phyloP scores from a whole-genome alignment of 2,329 filamentous ascomycete genomes.

The Plectosphaerella sp. region DNA sequence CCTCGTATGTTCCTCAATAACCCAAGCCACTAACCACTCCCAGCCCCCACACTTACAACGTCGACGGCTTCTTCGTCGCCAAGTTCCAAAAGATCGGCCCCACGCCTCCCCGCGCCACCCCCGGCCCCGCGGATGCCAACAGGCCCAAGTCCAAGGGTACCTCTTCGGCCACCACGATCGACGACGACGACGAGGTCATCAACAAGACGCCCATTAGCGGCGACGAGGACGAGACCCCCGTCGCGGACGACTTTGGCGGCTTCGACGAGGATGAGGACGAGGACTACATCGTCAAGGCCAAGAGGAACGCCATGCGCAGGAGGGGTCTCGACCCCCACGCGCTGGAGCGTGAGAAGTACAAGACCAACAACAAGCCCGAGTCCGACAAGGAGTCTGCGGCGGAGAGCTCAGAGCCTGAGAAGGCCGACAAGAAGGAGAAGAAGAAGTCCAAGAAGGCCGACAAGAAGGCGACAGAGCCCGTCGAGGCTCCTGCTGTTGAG shows the following conservation, averaged over 20 bases:
- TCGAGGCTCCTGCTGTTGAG: neutral
- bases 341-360: slow-evolving; percentile 19
- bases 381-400: slow-evolving; percentile 7
- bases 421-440: slow-evolving; percentile 11
- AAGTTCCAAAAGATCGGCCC: slow-evolving; percentile 93
- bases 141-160: slow-evolving; percentile 13
- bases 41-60: slow-evolving; percentile 79
- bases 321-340: slow-evolving; percentile 70
- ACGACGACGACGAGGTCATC: slow-evolving; percentile 39
- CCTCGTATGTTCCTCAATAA: neutral
- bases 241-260: slow-evolving; percentile 56
- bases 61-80: slow-evolving; percentile 97
- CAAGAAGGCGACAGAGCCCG: slow-evolving; percentile 8
- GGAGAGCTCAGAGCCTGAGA: slow-evolving; percentile 6
- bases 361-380: slow-evolving; percentile 1
- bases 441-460: slow-evolving; percentile 12
- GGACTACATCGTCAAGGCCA: slow-evolving; percentile 68
- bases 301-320: slow-evolving; percentile 67
- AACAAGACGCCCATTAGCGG: slow-evolving; percentile 66
- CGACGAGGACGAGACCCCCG: slow-evolving; percentile 32
- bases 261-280: slow-evolving; percentile 73
- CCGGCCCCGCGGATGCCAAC: slow-evolving; percentile 32
- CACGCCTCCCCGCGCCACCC: slow-evolving; percentile 51
- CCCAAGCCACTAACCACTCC: neutral
- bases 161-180: slow-evolving; percentile 7